Evolutionary conservation across 306 rosid genomes (phyloP).

Genomic region (Alnus glutinosa): DNA sequence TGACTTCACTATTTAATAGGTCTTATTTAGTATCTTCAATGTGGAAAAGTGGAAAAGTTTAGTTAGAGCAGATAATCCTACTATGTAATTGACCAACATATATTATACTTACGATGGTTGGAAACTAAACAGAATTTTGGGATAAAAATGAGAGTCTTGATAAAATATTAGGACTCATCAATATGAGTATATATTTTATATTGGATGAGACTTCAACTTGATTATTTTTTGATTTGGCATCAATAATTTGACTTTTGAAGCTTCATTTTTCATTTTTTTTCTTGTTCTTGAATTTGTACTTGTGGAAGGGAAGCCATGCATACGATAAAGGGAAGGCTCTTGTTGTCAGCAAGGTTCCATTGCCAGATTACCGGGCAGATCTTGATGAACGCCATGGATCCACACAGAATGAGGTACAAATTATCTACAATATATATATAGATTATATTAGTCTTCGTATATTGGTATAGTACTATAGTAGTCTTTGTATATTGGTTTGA

Average conservation of each 20-base stretch:
- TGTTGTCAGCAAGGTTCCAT: slow-evolving; percentile 85
- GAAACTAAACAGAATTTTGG: neutral
- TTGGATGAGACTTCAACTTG: neutral
- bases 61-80: neutral
- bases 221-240: neutral
- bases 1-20: neutral
- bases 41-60: neutral
- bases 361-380: slow-evolving; percentile 97
- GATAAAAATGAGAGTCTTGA: neutral
- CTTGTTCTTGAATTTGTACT: slow-evolving; percentile 31
- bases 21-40: neutral
- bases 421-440: slow-evolving; percentile 15
- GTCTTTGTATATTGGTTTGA: slow-evolving; percentile 3
- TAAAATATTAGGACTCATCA: neutral
- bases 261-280: slow-evolving; percentile 38
- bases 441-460: neutral
- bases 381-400: slow-evolving; percentile 96
- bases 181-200: neutral
- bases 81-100: neutral
- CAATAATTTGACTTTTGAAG: slow-evolving; percentile 7
- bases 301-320: slow-evolving; percentile 93
- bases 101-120: neutral
- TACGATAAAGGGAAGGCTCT: slow-evolving; percentile 83
- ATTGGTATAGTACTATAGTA: neutral
- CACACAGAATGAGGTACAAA: slow-evolving; percentile 78